phyloP scores from a whole-genome alignment of 2,329 filamentous ascomycete genomes.

The Stagonosporopsis vannaccii region DNA sequence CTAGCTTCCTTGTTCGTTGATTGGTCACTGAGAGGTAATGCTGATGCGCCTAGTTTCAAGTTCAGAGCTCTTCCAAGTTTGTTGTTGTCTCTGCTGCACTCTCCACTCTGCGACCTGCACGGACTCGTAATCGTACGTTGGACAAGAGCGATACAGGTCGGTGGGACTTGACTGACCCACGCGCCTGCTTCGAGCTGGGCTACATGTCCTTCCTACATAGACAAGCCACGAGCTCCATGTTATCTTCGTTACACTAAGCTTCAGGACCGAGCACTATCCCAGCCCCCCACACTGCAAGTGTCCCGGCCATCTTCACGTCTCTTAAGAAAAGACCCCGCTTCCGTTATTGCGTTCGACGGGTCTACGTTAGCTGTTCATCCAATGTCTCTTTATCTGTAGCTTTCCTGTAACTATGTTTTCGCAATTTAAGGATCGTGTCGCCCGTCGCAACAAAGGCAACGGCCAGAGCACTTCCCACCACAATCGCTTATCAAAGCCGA shows the following conservation, averaged over 20 bases:
- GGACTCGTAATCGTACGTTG: constrained; percentile 28
- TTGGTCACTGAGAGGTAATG: constrained; percentile 34
- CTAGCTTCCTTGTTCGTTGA: constrained; percentile 25
- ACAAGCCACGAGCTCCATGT: constrained; percentile 21
- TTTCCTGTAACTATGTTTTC: constrained; percentile 26
- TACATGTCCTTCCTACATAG: constrained; percentile 23
- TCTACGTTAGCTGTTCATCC: constrained; percentile 13
- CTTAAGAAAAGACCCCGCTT: constrained; percentile 1
- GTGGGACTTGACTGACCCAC: constrained; percentile 22
- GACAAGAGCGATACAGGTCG: constrained; percentile 21
- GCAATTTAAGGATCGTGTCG: constrained; percentile 26
- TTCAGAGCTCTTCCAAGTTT: constrained; percentile 46
- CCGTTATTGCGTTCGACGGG: constrained; percentile 2
- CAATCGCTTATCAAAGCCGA: constrained; percentile 46
- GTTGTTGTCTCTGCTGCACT: constrained; percentile 39
- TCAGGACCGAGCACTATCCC: constrained; percentile 17
- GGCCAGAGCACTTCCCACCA: constrained; percentile 33
- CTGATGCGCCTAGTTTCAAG: constrained; percentile 42
- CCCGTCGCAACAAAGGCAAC: constrained; percentile 34
- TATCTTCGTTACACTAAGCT: constrained; percentile 22
- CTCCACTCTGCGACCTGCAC: constrained; percentile 30
- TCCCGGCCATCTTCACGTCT: constrained; percentile 17
- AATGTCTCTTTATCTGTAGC: constrained; percentile 23
- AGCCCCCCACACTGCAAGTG: constrained; percentile 18
- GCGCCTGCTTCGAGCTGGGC: constrained; percentile 23